Evolutionary conservation across 495 filamentous ascomycete genomes (phyloP), one percentile per base, ranked within the genome.

Genomic region (Aspergillus avenaceus): DNA sequence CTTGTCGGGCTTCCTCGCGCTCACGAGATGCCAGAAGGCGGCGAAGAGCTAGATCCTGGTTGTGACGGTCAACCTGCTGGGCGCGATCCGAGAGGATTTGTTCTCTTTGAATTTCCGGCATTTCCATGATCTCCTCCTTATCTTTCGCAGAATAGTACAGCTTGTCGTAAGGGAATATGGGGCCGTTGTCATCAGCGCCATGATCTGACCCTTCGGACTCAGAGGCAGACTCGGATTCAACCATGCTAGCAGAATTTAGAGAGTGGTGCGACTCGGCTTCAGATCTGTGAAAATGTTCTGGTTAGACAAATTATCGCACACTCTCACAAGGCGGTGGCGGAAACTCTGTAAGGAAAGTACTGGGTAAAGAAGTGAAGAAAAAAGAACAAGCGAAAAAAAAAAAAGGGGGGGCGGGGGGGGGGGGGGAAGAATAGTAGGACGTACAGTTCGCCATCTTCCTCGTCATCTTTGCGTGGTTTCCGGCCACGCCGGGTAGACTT

Each of bases 71-170:
- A 34, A 86, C 80, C 62, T 90, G 80, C 47, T 87, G 80, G n/a
- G 85, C 84, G 53, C 95, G 89, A 51, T 92, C 88, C 19, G 91
- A 91, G 7, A 99, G 80, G 42, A 96, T 79, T 61, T 88, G 80
- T 66, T 99, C 93, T 38, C 93, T 87, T 59, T 91, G 82, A 22
- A 97, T 83, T 62, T 97, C 90, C 2, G 91, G 84, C 81, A 97
- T 85, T 24, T 80, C 82, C 77, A 91, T 84, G 46, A 99, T 92
- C 23, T 85, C 77, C 16, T 77, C 77, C 64, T 88, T 95, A 61
- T 99, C 93, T 27, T 83, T 77, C 13, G 81, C 76, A 44, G 85
- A 87, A 51, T 81, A 79, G 71, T 90, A 97, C 24, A 91, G 84
- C 42, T 90, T 90, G 36, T 97, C 95, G 52, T 96, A 76, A 0